A percentile compares a stretch with the other conserved stretches of the same genome.
These are phyloP conservation scores for Podospora comata DNA, from an alignment of 495 filamentous ascomycete species.

Conservation along the genomic window DNA sequence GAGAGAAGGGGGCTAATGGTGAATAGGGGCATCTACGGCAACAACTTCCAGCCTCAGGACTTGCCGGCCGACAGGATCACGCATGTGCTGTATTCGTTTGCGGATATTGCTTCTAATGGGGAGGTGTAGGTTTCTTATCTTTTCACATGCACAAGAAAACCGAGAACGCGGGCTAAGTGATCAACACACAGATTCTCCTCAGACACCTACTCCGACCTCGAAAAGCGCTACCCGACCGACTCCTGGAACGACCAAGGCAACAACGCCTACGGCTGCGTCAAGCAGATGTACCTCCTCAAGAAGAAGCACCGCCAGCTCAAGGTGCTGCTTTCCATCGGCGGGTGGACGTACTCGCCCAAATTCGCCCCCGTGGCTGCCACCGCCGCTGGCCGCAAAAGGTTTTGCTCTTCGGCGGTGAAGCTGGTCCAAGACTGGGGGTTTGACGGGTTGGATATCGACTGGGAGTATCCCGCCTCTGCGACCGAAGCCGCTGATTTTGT, in stretches of 20 bases:
- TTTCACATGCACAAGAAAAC: neutral
- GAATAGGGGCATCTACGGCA: conserved; percentile 69
- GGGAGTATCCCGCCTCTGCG: conserved; percentile 57
- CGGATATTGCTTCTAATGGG: conserved; percentile 74
- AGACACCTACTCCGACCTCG: conserved; percentile 56
- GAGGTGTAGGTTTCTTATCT: conserved; percentile 59
- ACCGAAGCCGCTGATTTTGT: conserved; percentile 67
- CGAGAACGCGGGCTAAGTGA: neutral
- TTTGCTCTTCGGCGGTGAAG: conserved; percentile 63
- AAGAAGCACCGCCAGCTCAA: conserved; percentile 78
- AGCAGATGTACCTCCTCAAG: conserved; percentile 83
- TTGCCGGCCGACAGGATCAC: conserved; percentile 75
- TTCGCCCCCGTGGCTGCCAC: conserved; percentile 65
- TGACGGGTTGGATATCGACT: conserved; percentile 61
- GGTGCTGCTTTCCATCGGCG: conserved; percentile 79
- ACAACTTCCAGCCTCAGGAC: conserved; percentile 72
- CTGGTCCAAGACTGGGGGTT: conserved; percentile 64
- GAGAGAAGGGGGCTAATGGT: neutral
- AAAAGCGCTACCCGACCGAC: conserved; percentile 73
- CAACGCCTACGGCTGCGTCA: conserved; percentile 76
- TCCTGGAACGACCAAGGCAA: conserved; percentile 64
- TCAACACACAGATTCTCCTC: conserved; percentile 42
- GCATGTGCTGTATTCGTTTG: conserved; percentile 85
- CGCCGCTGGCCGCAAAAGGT: conserved; percentile 50
- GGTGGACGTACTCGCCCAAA: conserved; percentile 84